Evolutionary conservation across 805 yeast species (phyloP), one percentile per base, ranked within the genome.

Genomic region (Pichia ethanolica): DNA sequence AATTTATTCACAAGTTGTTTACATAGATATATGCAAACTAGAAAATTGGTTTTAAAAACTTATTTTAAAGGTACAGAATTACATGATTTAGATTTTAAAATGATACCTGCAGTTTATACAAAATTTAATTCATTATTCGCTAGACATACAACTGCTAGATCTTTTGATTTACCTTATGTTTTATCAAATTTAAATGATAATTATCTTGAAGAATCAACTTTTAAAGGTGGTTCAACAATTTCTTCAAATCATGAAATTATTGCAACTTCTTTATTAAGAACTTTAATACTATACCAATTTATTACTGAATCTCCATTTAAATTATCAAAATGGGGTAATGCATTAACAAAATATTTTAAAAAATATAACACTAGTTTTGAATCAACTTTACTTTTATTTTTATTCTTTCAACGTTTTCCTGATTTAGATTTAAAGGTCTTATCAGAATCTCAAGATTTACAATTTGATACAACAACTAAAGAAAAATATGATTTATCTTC

Each of bases 11-110:
- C 95, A 13, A 82, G 79, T 56, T 77, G 83, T 28, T 74, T 89
- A 57, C 83, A 88, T 54, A 81, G 98, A 62, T 91, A 87, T 66
- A 89, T 81, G 63, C 97, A 90, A 62, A 83, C 78, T 51, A 86
- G 83, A 61, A 79, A 75, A 49, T 73, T 87, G 37, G 68, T 73
- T 41, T 77, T 68, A 74, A 79, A 54, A 62, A 69, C 67, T 7
- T 58, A 59, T 41, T 60, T 55, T 49, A 57, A 53, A 58, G 20
- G 45, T 58, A 3, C 51, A 52, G n/a, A 26, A n/a, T 33, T 51
- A 12, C 58, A 52, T 27, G 74, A 72, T 46, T 61, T 84, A 32
- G 73, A 73, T 20, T 81, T 77, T 56, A 73, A 83, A 56, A 58
- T 75, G 42, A 67, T 35, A 35, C 45, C 45, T 26, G 32, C 73